Percentiles rank a stretch among this genome's conserved stretches.
Conservation (phyloP, 192 early-diverging fungal genomes). For the Backusella macrospora region DNA sequence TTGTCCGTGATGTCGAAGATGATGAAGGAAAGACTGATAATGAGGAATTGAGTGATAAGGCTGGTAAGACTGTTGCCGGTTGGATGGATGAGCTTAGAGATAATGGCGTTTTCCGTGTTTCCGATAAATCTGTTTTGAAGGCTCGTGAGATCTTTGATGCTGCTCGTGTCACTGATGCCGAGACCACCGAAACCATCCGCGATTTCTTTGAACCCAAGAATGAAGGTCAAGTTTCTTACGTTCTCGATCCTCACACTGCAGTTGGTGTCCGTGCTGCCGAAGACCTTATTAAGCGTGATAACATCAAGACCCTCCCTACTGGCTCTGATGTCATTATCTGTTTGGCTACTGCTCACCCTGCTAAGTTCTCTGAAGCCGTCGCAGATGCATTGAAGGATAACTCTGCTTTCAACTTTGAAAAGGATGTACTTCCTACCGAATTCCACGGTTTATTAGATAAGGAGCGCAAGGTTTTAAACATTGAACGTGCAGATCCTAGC, state of each 20-base stretch:
- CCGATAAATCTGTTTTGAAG: slow-evolving; percentile 57
- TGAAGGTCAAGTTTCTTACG: slow-evolving; percentile 55
- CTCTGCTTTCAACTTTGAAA: slow-evolving; percentile 53
- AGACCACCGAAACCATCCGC: slow-evolving; percentile 77
- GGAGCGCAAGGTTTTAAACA: slow-evolving; percentile 60
- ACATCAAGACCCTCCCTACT: slow-evolving; percentile 17
- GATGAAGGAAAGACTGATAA: slow-evolving; percentile 37
- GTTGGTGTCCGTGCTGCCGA: slow-evolving; percentile 92
- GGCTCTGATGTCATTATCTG: slow-evolving; percentile 56
- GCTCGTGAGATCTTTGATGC: slow-evolving; percentile 78
- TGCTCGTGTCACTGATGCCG: slow-evolving; percentile 69
- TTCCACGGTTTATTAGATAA: slow-evolving; percentile 73
- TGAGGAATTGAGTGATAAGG: slow-evolving; percentile 41
- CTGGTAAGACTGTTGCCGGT: slow-evolving; percentile 57
- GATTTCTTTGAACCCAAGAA: slow-evolving; percentile 62
- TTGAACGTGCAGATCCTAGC: slow-evolving; percentile 52
- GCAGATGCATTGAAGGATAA: slow-evolving; percentile 66
- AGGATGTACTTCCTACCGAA: slow-evolving; percentile 64
- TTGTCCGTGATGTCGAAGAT: slow-evolving; percentile 64
- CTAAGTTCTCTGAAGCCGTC: slow-evolving; percentile 95
- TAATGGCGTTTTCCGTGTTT: slow-evolving; percentile 73
- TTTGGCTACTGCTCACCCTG: slow-evolving; percentile 92
- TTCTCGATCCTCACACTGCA: slow-evolving; percentile 96
- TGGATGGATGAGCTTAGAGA: slow-evolving; percentile 85
- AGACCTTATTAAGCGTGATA: slow-evolving; percentile 28